A percentile compares a stretch with the other conserved stretches of the same genome.
Conservation (phyloP, 2,329 filamentous ascomycete species). For the Davidsoniella virescens region DNA sequence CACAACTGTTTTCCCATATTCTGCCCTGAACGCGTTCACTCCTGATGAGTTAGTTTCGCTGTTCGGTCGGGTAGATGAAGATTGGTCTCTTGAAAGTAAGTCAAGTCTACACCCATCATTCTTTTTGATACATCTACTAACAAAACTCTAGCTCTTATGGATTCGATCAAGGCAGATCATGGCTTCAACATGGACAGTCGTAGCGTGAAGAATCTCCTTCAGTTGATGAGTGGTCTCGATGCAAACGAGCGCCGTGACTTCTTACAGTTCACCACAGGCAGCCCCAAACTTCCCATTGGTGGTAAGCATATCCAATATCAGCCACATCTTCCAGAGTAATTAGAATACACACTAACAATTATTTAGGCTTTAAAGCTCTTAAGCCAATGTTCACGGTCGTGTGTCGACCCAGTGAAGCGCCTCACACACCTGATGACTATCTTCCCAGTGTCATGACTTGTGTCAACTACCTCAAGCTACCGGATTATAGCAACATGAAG, state of each 20-base stretch:
- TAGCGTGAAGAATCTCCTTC: conserved; percentile 81
- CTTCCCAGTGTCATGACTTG: conserved; percentile 99
- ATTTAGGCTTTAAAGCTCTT: conserved; percentile 77
- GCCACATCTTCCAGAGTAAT: not conserved
- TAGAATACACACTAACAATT: not conserved
- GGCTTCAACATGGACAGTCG: conserved; percentile 97
- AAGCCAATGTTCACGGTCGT: conserved; percentile 99
- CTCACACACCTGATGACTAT: conserved; percentile 89
- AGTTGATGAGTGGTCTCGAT: conserved; percentile 81
- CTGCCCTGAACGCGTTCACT: conserved; percentile 81
- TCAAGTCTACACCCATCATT: conserved; percentile 15
- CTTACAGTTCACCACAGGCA: conserved; percentile 93
- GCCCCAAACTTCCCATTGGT: conserved; percentile 93
- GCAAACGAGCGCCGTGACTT: conserved; percentile 71
- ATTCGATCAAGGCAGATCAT: conserved; percentile 96
- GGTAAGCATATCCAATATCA: conserved; percentile 39
- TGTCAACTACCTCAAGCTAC: conserved; percentile 96
- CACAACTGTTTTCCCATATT: conserved; percentile 90
- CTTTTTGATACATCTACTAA: conserved; percentile 14
- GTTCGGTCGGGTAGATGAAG: conserved; percentile 83
- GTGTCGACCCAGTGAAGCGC: conserved; percentile 93
- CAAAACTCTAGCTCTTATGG: conserved; percentile 57
- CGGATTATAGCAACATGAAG: conserved; percentile 72
- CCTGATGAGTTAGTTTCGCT: conserved; percentile 88
- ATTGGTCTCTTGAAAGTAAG: conserved; percentile 95